Evolutionary conservation across 371 early-diverging fungal genomes (phyloP), one percentile per base, ranked within the genome.

Genomic region (Syncephalastrum contaminatum): DNA sequence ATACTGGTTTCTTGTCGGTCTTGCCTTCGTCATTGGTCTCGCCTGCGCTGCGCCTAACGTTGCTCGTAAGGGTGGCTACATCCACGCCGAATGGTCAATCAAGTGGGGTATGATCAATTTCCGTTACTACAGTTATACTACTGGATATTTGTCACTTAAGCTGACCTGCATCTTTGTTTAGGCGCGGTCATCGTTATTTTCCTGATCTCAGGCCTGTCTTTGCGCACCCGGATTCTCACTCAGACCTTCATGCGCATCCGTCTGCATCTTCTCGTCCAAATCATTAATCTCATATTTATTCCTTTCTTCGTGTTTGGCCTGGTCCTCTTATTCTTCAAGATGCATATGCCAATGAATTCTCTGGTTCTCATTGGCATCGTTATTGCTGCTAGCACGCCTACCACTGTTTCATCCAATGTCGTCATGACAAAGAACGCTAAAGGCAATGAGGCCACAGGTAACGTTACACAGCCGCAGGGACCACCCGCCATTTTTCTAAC

Each of bases 381-480:
- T 4, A 80, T 88, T 48, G 81, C 83, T 27, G 77, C 78, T n/a
- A 75, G 80, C 15, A 85, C 83, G 1, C 87, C 87, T 1, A 87
- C 89, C 0, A 88, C 89, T 6, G 84, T 88, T 45, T 83, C 86
- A 12, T 87, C 89, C 47, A 87, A 87, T 63, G 86, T 85, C 6
- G 77, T 87, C 60, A 87, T 87, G 87, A 88, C 89, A 14, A 81
- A 81, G 58, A 81, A 80, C 46, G 84, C 87, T 4, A 59, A 66
- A 25, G 89, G 89, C 27, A 86, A 82, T 56, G 87, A 87, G 58
- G 80, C 87, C 19, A 66, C 70, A 45, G 70, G 70, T 70, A 66
- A 56, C 19, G 15, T 8, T 30, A 18, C 14, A 18, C 41, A 15
- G 42, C 42, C 6, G 39, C 16, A 52, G 36, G 14, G 18, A 20